These are phyloP conservation scores for Martiniozyma asiatica DNA, from an alignment of 1,139 yeast genomes.

Conservation along the genomic window DNA sequence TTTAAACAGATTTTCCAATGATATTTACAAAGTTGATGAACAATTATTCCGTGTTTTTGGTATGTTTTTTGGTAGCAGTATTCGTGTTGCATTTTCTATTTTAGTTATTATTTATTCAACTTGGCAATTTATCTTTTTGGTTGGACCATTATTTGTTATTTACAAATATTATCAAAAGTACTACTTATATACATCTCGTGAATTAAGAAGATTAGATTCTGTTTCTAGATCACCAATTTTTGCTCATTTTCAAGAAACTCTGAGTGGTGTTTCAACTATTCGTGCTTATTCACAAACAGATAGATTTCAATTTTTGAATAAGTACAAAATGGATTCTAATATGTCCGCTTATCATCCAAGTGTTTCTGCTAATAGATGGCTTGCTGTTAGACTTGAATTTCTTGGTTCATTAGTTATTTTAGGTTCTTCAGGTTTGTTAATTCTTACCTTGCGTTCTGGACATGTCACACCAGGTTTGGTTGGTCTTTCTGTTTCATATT, in stretches of 20 bases:
- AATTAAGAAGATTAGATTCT: slow-evolving; percentile 86
- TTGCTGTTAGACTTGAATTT: slow-evolving; percentile 85
- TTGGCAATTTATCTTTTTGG: slow-evolving; percentile 69
- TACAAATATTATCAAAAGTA: slow-evolving; percentile 82
- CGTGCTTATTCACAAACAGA: slow-evolving; percentile 74
- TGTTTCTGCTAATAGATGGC: slow-evolving; percentile 93
- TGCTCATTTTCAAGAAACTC: slow-evolving; percentile 94
- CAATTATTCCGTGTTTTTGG: slow-evolving; percentile 72
- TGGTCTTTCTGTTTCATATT: slow-evolving; percentile 87
- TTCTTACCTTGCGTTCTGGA: slow-evolving; percentile 56
- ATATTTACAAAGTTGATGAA: slow-evolving; percentile 86
- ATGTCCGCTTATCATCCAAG: slow-evolving; percentile 89
- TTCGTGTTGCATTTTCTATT: slow-evolving; percentile 71
- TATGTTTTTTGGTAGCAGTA: slow-evolving; percentile 63
- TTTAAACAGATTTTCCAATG: slow-evolving; percentile 87
- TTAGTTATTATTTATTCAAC: slow-evolving; percentile 78
- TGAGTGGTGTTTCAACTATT: slow-evolving; percentile 81
- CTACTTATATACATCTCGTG: slow-evolving; percentile 84
- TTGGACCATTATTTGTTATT: slow-evolving; percentile 58
- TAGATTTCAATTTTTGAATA: slow-evolving; percentile 65
- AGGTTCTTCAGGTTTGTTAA: slow-evolving; percentile 74
- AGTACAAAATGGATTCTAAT: slow-evolving; percentile 69
- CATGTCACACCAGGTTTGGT: slow-evolving; percentile 76
- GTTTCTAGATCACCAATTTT: slow-evolving; percentile 88
- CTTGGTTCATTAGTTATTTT: slow-evolving; percentile 81